Conservation (phyloP, 164 flowering plant genomes). For the Magnolia officinalis region DNA sequence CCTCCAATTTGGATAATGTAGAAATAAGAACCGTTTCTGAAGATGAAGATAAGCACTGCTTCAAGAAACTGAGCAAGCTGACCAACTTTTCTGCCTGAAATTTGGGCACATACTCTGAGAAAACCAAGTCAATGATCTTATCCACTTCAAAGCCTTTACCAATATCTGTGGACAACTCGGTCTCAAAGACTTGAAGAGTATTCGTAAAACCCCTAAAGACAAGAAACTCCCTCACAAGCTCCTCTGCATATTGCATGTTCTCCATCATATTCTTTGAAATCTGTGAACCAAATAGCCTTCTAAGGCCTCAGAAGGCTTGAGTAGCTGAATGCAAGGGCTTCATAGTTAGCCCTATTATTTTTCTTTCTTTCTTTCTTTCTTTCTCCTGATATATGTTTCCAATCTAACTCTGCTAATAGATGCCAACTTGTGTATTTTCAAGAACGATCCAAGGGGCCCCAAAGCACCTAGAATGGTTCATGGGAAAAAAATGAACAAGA, state of each 20-base stretch:
- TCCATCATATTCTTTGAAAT: constrained; percentile 42
- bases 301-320: too few species aligned
- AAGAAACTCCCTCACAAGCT: constrained; percentile 85
- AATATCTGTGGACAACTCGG: constrained; percentile 70
- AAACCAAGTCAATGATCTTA: constrained; percentile 69
- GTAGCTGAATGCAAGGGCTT: too few species aligned
- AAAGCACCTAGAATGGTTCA: neutral
- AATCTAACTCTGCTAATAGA: neutral
- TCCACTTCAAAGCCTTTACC: constrained; percentile 88
- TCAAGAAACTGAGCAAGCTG: constrained; percentile 57
- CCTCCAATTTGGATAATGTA: constrained; percentile 64
- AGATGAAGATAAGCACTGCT: constrained; percentile 58
- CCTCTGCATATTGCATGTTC: constrained; percentile 84
- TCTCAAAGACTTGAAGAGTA: constrained; percentile 68
- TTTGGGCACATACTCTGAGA: constrained; percentile 65
- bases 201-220: constrained; percentile 83
- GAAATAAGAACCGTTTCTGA: constrained; percentile 38
- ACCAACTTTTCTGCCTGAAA: constrained; percentile 66
- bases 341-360: too few species aligned
- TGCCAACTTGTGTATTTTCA: neutral
- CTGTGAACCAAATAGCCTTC: neutral
- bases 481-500: too few species aligned
- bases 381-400: neutral
- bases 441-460: neutral
- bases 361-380: too few species aligned